These are phyloP conservation scores for Sophora flavescens DNA, from an alignment of 306 rosid genomes.

Conservation along the genomic window DNA sequence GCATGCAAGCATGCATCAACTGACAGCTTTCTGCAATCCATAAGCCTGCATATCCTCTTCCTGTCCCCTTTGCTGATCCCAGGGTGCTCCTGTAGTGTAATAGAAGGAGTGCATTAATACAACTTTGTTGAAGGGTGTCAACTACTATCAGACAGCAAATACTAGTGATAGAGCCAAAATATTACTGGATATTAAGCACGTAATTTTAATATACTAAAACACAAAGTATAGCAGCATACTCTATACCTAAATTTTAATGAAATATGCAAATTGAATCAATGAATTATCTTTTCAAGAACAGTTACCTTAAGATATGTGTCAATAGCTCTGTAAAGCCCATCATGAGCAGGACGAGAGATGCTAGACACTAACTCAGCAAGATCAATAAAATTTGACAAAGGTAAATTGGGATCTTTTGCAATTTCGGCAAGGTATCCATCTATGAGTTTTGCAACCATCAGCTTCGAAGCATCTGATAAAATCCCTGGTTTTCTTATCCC, in stretches of 20 bases:
- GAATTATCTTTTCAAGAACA: conserved; percentile 20
- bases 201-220: conserved; percentile 1
- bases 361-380: conserved; percentile 80
- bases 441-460: conserved; percentile 90
- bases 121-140: neutral
- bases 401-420: conserved; percentile 80
- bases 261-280: conserved; percentile 18
- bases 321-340: conserved; percentile 88
- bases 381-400: conserved; percentile 68
- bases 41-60: conserved; percentile 90
- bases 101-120: conserved; percentile 10
- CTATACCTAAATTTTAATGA: conserved; percentile 9
- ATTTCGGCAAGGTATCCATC: conserved; percentile 92
- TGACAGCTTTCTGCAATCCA: conserved; percentile 91
- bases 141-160: neutral
- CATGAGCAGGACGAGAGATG: conserved; percentile 82
- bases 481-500: conserved; percentile 69
- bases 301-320: conserved; percentile 96
- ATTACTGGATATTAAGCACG: neutral
- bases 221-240: conserved; percentile 25
- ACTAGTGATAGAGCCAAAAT: conserved; percentile 12
- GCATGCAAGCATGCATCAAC: conserved; percentile 94
- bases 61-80: conserved; percentile 86
- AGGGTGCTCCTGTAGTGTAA: conserved; percentile 75
- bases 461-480: conserved; percentile 90